Conservation (phyloP, 768 basidiomycete species). For the Lepiota venenata region DNA sequence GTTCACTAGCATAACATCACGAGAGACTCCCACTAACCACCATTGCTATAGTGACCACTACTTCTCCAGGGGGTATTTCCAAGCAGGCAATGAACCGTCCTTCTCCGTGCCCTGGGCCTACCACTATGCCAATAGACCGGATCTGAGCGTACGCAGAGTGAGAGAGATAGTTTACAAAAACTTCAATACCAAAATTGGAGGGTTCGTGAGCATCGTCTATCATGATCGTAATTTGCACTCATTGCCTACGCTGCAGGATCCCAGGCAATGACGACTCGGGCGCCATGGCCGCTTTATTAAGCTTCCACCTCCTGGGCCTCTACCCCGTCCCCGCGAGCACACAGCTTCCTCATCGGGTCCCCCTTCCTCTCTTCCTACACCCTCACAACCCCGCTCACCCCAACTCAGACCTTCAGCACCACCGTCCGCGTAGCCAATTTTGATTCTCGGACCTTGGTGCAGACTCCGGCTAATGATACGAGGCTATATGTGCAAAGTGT, state of each 20-base stretch:
- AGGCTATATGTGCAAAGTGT: slow-evolving; percentile 41
- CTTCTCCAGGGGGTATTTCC: slow-evolving; percentile 41
- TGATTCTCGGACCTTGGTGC: slow-evolving; percentile 31
- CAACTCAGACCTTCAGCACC: slow-evolving; percentile 26
- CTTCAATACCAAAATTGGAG: slow-evolving; percentile 43
- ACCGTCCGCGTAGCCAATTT: slow-evolving; percentile 39
- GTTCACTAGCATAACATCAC: slow-evolving; percentile 9
- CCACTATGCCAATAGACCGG: slow-evolving; percentile 48
- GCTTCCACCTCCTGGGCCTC: slow-evolving; percentile 47
- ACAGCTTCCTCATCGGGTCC: slow-evolving; percentile 45
- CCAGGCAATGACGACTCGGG: slow-evolving; percentile 53
- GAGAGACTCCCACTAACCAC: background rate
- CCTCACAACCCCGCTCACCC: slow-evolving; percentile 34
- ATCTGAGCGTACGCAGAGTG: slow-evolving; percentile 43
- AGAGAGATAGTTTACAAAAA: slow-evolving; percentile 39
- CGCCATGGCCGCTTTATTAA: slow-evolving; percentile 48
- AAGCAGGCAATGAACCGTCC: slow-evolving; percentile 48
- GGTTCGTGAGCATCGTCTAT: slow-evolving; percentile 24
- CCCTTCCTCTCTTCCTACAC: slow-evolving; percentile 46
- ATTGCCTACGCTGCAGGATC: slow-evolving; percentile 24
- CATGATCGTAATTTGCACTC: background rate
- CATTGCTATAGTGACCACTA: slow-evolving; percentile 35
- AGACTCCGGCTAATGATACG: slow-evolving; percentile 37
- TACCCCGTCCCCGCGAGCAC: slow-evolving; percentile 45
- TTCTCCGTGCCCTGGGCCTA: slow-evolving; percentile 46